A percentile compares a stretch with the other conserved stretches of the same genome.
phyloP scores from a whole-genome alignment of 2,329 filamentous ascomycete species.

The Phaeosphaeriaceae sp. region DNA sequence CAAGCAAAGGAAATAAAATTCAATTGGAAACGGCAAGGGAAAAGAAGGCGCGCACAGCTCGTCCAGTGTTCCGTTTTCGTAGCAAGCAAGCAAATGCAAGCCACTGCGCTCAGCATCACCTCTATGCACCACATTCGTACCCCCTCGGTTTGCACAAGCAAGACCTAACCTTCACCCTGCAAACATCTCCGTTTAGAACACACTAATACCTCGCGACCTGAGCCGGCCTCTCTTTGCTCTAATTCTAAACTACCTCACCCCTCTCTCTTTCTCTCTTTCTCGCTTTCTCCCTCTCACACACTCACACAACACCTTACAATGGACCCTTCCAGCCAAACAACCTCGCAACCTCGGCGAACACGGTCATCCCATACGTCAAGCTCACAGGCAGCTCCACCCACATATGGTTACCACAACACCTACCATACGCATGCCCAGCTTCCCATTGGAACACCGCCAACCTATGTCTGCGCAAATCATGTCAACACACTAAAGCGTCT shows the following conservation, averaged over 20 bases:
- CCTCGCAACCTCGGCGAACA: slow-evolving; percentile 16
- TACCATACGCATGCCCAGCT: slow-evolving; percentile 48
- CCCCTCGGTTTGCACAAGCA: slow-evolving; percentile 6
- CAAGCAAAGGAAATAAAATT: no score
- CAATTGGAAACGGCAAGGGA: no score
- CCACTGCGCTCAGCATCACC: slow-evolving; percentile 14
- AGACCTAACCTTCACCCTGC: slow-evolving; percentile 5
- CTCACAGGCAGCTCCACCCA: slow-evolving; percentile 29
- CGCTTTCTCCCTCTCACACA: no score
- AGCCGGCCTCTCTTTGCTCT: background rate
- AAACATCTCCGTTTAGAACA: slow-evolving; percentile 1
- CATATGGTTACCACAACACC: slow-evolving; percentile 52
- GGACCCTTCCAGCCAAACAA: slow-evolving; percentile 11
- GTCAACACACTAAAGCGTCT: slow-evolving; percentile 25
- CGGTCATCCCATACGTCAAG: slow-evolving; percentile 25
- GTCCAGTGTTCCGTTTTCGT: slow-evolving; percentile 14
- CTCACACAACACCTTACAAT: slow-evolving; percentile 1
- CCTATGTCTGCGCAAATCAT: slow-evolving; percentile 38
- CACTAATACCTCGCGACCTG: background rate
- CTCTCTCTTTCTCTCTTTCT: no score
- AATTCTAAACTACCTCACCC: background rate
- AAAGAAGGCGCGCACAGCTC: slow-evolving; percentile 5
- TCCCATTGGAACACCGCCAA: slow-evolving; percentile 35
- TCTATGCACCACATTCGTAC: slow-evolving; percentile 17
- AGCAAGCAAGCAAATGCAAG: slow-evolving; percentile 14